Evolutionary conservation across 2,329 filamentous ascomycete genomes (phyloP).

Genomic region (Alternaria solani): DNA sequence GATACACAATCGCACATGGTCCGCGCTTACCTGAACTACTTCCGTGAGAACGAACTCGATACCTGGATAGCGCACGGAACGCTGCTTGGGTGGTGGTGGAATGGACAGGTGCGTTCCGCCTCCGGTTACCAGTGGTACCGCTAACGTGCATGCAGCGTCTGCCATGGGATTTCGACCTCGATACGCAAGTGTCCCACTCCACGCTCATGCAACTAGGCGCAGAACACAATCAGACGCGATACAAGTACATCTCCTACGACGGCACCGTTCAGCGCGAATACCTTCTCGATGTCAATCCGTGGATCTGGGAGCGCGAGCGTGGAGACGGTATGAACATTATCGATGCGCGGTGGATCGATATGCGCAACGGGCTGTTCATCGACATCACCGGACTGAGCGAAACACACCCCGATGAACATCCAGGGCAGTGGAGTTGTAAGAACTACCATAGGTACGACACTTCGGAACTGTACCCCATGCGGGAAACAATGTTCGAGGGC

Average conservation of each 20-base stretch:
- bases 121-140: not conserved
- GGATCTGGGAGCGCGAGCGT: slow-evolving; percentile 66
- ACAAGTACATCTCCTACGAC: slow-evolving; percentile 52
- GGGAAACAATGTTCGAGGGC: slow-evolving; percentile 77
- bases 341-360: slow-evolving; percentile 84
- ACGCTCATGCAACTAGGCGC: slow-evolving; percentile 72
- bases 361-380: slow-evolving; percentile 77
- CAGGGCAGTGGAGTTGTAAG: slow-evolving; percentile 80
- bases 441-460: slow-evolving; percentile 77
- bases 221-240: slow-evolving; percentile 72
- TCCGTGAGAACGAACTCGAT: slow-evolving; percentile 71
- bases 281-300: slow-evolving; percentile 79
- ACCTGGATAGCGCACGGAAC: slow-evolving; percentile 90
- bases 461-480: slow-evolving; percentile 78
- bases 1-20: slow-evolving; percentile 73
- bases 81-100: slow-evolving; percentile 90
- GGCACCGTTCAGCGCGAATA: slow-evolving; percentile 62
- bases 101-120: slow-evolving; percentile 60
- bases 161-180: slow-evolving; percentile 86
- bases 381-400: slow-evolving; percentile 82
- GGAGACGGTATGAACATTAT: slow-evolving; percentile 80
- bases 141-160: slow-evolving; percentile 64
- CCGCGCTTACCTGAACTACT: slow-evolving; percentile 75
- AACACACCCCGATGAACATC: slow-evolving; percentile 64
- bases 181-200: slow-evolving; percentile 76